Base-by-base conservation (phyloP, 768 basidiomycete species). In the Xerocomus potaroensis region DNA sequence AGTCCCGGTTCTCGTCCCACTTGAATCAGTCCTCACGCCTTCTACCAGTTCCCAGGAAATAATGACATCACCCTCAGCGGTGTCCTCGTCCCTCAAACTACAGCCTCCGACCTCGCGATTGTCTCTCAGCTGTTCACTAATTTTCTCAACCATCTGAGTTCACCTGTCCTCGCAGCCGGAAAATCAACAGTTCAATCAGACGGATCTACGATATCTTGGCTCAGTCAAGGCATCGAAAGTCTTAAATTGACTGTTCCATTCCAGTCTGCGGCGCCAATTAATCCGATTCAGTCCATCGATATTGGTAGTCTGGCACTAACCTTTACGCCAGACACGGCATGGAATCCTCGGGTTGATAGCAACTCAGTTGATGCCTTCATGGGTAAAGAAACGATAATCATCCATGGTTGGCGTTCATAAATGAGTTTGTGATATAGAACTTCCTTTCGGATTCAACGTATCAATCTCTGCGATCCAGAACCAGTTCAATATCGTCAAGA, bases 361-460 rank as follows among this genome's bases (percentile, higher is more conserved):
- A 71, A 76, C 48, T 72, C 76, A n/a, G 76, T 87, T 15, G 69
- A 75, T 21, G 85, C 84, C 9, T 64, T 62, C 19, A 70, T 87
- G 51, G 60, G 81, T 83, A 63, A 46, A 73, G 60, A 27, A 16
- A 19, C 24, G 16, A 23, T 47, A 11, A 10, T 30, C 26, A n/a
- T 45, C 16, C 44, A 12, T 39, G 23, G n/a, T n/a, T 24, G 32
- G 14, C 44, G 21, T 23, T 55, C 4, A 43, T 27, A 16, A 38
- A 47, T 48, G 27, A 34, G 3, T 43, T 38, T 41, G n/a, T n/a
- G 40, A 32, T 45, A 35, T 48, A 84, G 83, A 75, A 51, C 65
- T 88, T 30, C 86, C 86, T 26, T 88, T 88, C 50, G 86, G 86
- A 9, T 88, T 88, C 62, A 66, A 66, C 22, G 8, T 86, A 15